Base-by-base conservation (phyloP, 2,329 filamentous ascomycete genomes). In the Fusarium miscanthi region DNA sequence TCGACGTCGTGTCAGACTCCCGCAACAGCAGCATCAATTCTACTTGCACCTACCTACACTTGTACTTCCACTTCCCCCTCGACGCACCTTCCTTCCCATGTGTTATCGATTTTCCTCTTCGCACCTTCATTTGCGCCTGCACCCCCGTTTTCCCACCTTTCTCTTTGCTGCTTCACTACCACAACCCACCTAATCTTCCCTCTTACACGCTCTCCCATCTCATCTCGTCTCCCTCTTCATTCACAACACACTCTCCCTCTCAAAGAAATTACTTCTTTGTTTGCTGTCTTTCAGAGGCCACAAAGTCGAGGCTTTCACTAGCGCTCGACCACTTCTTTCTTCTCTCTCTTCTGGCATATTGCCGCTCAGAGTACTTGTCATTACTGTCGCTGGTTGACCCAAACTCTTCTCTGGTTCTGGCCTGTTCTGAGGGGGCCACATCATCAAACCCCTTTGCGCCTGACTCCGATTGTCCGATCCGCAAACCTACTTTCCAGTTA, bases 251-350 rank as follows among this genome's bases (percentile, higher is more conserved):
- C 69, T 73, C 69, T 70, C 72, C 74, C 71, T 63, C 70, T 62
- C 64, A 69, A 69, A 70, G 58, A 70, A 74, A 74, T 62, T 58
- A 72, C 51, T 70, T 66, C 45, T 73, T 60, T 73, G 51, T 71
- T 60, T 53, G 51, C 66, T 72, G 57, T 69, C 66, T 62, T 57
- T 65, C 72, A 72, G 66, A 72, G 65, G 70, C 53, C 74, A 67
- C 75, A 66, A 65, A 66, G 66, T 82, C 82, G 82, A 84, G 82
- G 80, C 82, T 84, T 84, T 87, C 69, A 80, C 79, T 87, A 87
- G 86, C 82, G 81, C 82, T 87, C 84, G 85, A 79, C 78, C 74
- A 67, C 63, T 63, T 73, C 56, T 62, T 67, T 65, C 71, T 72
- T 72, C 65, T 59, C 69, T 74, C 68, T 72, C 54, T 60, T 70